phyloP scores from a whole-genome alignment of 768 basidiomycete genomes.

The Lactifluus piperatus region DNA sequence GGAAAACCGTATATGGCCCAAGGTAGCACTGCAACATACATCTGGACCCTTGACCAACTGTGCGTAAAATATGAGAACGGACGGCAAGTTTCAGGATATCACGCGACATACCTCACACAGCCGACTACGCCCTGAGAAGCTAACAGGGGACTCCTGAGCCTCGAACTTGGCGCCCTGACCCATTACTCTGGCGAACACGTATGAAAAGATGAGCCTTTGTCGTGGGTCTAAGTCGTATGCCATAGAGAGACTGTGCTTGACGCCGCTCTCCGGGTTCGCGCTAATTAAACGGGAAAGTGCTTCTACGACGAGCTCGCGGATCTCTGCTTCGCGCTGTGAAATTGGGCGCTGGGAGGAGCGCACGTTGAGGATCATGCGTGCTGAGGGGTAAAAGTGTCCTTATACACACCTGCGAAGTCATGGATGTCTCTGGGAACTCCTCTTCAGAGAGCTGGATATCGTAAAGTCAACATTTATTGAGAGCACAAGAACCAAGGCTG shows the following conservation, averaged over 20 bases:
- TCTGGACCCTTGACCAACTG: conserved; percentile 70
- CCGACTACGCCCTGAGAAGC: conserved; percentile 24
- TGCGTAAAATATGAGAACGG: not conserved
- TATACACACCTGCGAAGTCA: not conserved
- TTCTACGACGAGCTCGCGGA: conserved; percentile 69
- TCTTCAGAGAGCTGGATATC: conserved; percentile 2
- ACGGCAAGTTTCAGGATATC: not conserved
- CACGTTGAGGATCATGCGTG: not conserved
- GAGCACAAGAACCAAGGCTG: not conserved
- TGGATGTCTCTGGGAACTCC: not conserved
- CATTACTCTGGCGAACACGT: conserved; percentile 75
- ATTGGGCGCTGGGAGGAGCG: conserved; percentile 4
- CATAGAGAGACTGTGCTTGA: conserved; percentile 77
- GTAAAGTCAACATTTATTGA: not conserved
- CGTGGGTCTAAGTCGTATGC: conserved; percentile 66
- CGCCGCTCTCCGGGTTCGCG: conserved; percentile 79
- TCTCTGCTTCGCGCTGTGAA: conserved; percentile 31
- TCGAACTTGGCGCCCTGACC: conserved; percentile 74
- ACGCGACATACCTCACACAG: conserved; percentile 27
- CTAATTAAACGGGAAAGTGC: conserved; percentile 75
- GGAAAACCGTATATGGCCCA: not conserved
- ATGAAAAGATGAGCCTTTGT: conserved; percentile 73
- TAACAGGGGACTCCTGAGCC: conserved; percentile 34
- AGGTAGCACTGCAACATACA: conserved; percentile 33
- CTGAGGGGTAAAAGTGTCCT: not conserved